A percentile compares a stretch with the other conserved stretches of the same genome.
phyloP scores from a whole-genome alignment of 2,329 filamentous ascomycete species.

The Stromatinia cepivora region DNA sequence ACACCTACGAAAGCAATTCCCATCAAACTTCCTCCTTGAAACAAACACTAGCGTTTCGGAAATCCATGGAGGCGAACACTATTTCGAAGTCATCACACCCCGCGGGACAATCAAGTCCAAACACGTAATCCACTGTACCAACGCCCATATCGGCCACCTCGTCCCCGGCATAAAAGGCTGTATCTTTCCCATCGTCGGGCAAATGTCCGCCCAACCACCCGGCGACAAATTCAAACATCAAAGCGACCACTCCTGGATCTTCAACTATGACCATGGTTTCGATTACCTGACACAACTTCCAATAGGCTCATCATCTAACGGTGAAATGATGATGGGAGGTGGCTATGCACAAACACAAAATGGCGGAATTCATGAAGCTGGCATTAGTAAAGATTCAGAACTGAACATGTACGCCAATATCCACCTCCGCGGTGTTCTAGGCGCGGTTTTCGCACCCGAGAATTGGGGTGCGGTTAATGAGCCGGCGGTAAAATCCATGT shows the following conservation, averaged over 20 bases:
- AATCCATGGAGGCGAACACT: conserved; percentile 26
- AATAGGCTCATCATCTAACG: not conserved
- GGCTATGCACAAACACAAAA: not conserved
- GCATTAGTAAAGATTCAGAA: not conserved
- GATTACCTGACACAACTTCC: conserved; percentile 20
- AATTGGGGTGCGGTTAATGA: conserved; percentile 50
- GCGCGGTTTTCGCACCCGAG: conserved; percentile 33
- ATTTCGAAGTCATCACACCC: conserved; percentile 52
- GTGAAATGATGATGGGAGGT: conserved; percentile 19
- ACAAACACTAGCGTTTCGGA: conserved; percentile 44
- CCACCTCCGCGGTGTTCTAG: not conserved
- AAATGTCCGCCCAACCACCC: conserved; percentile 9
- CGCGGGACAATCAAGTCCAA: conserved; percentile 55
- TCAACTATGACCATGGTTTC: conserved; percentile 15
- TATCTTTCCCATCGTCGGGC: conserved; percentile 59
- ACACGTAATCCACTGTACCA: conserved; percentile 65
- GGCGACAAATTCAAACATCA: conserved; percentile 16
- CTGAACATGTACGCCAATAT: conserved; percentile 9
- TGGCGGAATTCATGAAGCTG: not conserved
- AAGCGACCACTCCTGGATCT: conserved; percentile 18
- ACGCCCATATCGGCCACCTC: conserved; percentile 64
- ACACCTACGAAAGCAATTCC: conserved; percentile 44
- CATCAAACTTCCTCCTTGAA: conserved; percentile 55
- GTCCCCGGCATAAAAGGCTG: conserved; percentile 50
- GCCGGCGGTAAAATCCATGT: conserved; percentile 40